These are phyloP conservation scores for Penicillium atrosanguineum DNA, from an alignment of 495 filamentous ascomycete genomes.

Conservation along the genomic window DNA sequence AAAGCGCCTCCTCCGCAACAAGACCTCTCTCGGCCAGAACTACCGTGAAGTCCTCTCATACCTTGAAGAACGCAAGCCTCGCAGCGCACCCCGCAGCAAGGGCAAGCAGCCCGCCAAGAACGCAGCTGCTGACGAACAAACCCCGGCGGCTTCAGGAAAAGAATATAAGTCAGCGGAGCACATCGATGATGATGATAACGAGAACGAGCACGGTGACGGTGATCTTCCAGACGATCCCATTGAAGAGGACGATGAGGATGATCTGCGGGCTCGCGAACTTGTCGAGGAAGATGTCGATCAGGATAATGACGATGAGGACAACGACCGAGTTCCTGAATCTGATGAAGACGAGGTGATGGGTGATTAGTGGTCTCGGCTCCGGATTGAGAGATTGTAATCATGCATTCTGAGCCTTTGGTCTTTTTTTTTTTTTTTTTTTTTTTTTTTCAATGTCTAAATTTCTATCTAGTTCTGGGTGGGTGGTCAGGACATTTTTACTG, in stretches of 20 bases:
- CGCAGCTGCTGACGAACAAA: constrained; percentile 32
- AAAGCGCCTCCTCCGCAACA: constrained; percentile 65
- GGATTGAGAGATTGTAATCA: not conserved
- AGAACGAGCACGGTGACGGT: constrained; percentile 41
- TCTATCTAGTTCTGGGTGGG: not conserved
- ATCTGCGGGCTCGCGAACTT: constrained; percentile 58
- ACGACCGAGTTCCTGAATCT: constrained; percentile 44
- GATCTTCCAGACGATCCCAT: constrained; percentile 34
- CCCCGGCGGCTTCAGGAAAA: constrained; percentile 33
- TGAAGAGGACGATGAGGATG: constrained; percentile 58
- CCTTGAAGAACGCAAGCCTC: constrained; percentile 60
- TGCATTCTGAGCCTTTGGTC: constrained; percentile 8
- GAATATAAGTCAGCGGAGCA: constrained; percentile 41
- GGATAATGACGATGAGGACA: constrained; percentile 44
- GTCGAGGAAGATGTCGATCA: constrained; percentile 56
- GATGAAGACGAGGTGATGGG: constrained; percentile 70
- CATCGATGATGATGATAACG: constrained; percentile 49
- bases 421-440: constrained; percentile 2
- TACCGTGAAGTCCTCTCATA: constrained; percentile 74
- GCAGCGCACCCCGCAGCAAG: constrained; percentile 39
- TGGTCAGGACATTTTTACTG: not conserved
- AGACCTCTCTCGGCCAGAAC: constrained; percentile 63
- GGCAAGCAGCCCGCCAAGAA: constrained; percentile 45
- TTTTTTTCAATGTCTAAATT: constrained; percentile 14
- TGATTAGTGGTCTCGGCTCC: constrained; percentile 43